Evolutionary conservation across 495 filamentous ascomycete species (phyloP).

Genomic region (Penicillium samsonianum): DNA sequence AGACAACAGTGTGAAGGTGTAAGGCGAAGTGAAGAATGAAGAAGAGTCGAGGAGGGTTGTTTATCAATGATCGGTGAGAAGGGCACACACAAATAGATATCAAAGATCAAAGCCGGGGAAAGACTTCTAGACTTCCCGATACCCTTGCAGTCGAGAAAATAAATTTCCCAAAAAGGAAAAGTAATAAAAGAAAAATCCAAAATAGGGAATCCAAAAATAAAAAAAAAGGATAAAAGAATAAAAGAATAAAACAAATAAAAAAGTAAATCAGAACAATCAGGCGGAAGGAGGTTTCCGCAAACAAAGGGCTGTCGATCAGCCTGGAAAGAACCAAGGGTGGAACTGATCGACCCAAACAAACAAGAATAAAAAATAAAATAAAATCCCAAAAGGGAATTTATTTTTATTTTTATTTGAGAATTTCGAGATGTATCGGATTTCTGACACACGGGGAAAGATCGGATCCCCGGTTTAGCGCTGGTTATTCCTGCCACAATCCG

Average conservation of each 20-base stretch:
- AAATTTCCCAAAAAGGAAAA: constrained; percentile 8
- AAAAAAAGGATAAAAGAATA: constrained; percentile 3
- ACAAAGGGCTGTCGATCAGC: constrained; percentile 21
- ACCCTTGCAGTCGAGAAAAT: constrained; percentile 33
- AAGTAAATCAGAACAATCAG: constrained; percentile 13
- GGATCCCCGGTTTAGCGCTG: constrained; percentile 1
- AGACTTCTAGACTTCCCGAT: constrained; percentile 35
- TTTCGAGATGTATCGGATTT: not conserved
- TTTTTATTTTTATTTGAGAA: not conserved
- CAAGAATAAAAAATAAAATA: constrained; percentile 5
- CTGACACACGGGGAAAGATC: constrained; percentile 9
- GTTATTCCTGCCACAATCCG: not conserved
- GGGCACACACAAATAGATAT: constrained; percentile 5
- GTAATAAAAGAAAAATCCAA: constrained; percentile 1
- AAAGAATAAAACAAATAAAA: constrained; percentile 11
- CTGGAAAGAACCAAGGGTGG: not conserved
- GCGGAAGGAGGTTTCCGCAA: constrained; percentile 25
- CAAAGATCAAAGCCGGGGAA: constrained; percentile 32
- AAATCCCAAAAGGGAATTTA: constrained; percentile 4
- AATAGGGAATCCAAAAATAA: not conserved
- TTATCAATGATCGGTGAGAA: constrained; percentile 27
- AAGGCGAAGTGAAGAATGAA: constrained; percentile 7
- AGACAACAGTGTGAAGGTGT: constrained; percentile 10
- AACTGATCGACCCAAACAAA: constrained; percentile 1
- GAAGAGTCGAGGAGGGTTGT: constrained; percentile 14